Percentiles rank a stretch among this genome's conserved stretches.
phyloP scores from a whole-genome alignment of 164 flowering plant species.

The Berberis vulgaris region DNA sequence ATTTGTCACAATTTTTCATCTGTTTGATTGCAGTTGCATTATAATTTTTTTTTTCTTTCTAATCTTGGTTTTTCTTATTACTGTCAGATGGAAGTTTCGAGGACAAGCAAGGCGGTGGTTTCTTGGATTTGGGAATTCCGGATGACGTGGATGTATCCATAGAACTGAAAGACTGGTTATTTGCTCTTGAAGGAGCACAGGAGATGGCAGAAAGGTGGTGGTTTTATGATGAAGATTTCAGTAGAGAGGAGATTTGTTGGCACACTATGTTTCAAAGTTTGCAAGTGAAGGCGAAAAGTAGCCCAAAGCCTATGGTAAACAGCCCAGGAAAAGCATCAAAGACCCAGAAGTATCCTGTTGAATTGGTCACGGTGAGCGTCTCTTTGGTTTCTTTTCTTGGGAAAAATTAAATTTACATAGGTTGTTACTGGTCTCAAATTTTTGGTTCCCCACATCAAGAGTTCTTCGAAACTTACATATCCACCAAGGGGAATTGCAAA shows the following conservation, averaged over 20 bases:
- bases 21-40: neutral
- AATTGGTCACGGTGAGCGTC: conserved; percentile 57
- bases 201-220: conserved; percentile 59
- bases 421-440: no score
- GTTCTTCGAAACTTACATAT: no score
- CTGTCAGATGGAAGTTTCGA: conserved; percentile 40
- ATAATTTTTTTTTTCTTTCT: neutral
- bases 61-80: conserved; percentile 1
- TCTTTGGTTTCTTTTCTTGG: conserved; percentile 3
- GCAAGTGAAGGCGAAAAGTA: conserved; percentile 60
- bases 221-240: conserved; percentile 25
- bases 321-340: conserved; percentile 20
- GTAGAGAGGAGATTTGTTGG: conserved; percentile 86
- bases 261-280: conserved; percentile 68
- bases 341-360: conserved; percentile 50
- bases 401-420: neutral
- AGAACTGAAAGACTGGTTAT: conserved; percentile 86
- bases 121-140: conserved; percentile 63
- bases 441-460: no score
- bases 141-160: conserved; percentile 80
- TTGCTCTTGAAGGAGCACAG: conserved; percentile 84
- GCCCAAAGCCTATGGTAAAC: conserved; percentile 27
- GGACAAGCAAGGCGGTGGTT: conserved; percentile 26
- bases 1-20: neutral
- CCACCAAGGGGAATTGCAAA: no score